A percentile compares a stretch with the other conserved stretches of the same genome.
These are phyloP conservation scores for Polygonum aviculare DNA, from an alignment of 148 eudicot species.

Conservation along the genomic window DNA sequence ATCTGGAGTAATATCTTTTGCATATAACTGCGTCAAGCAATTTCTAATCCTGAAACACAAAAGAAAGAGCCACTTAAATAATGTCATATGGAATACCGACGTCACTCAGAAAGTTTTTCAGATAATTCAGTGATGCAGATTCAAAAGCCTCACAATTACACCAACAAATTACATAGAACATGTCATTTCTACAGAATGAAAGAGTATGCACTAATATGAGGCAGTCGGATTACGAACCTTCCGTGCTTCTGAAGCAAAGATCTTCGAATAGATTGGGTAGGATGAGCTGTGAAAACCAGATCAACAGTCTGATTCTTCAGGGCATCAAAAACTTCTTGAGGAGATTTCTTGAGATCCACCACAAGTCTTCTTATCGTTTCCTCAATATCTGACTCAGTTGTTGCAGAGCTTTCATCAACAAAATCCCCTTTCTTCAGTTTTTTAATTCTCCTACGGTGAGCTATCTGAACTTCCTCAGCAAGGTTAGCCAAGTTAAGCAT, in stretches of 20 bases:
- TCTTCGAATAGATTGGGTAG: slow-evolving; percentile 84
- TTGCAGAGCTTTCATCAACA: slow-evolving; percentile 69
- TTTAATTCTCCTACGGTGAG: slow-evolving; percentile 60
- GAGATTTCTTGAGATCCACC: slow-evolving; percentile 55
- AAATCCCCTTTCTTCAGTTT: slow-evolving; percentile 64
- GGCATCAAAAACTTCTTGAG: slow-evolving; percentile 72
- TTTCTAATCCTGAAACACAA: slow-evolving; percentile 48
- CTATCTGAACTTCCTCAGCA: slow-evolving; percentile 91
- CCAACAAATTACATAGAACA: neutral
- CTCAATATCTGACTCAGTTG: slow-evolving; percentile 74
- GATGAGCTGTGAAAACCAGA: slow-evolving; percentile 80
- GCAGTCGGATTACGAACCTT: slow-evolving; percentile 31
- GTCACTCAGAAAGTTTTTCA: neutral
- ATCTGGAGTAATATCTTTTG: slow-evolving; percentile 82
- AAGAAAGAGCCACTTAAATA: neutral
- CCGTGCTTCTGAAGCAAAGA: slow-evolving; percentile 90
- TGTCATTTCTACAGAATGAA: neutral
- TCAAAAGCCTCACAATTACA: neutral
- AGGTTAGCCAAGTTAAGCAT: slow-evolving; percentile 82
- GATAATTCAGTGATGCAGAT: neutral
- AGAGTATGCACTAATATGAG: neutral
- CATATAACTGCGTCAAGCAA: slow-evolving; percentile 74
- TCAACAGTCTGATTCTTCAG: slow-evolving; percentile 87
- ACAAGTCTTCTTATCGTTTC: slow-evolving; percentile 80
- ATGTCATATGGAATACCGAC: neutral